Percentiles rank a stretch among this genome's conserved stretches.
These are phyloP conservation scores for Jaminaea rosea DNA, from an alignment of 1,284 basidiomycete genomes.

Conservation along the genomic window DNA sequence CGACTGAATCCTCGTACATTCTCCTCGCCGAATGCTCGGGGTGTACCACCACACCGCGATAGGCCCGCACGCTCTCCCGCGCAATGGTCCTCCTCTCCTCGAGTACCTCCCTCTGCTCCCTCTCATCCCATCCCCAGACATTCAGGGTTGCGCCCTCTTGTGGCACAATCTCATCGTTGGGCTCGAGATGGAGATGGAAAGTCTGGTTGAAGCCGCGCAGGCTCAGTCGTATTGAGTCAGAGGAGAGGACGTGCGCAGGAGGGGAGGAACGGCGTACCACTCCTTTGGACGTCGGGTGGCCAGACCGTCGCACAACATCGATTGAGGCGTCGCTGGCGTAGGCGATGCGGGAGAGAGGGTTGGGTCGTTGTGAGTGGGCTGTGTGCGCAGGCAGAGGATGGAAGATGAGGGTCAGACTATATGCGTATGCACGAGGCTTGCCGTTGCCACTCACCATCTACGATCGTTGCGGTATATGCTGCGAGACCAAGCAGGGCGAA, in stretches of 20 bases:
- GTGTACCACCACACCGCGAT: constrained; percentile 36
- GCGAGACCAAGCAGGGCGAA: no score
- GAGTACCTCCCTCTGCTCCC: constrained; percentile 7
- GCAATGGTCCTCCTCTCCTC: constrained; percentile 15
- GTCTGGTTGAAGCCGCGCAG: constrained; percentile 32
- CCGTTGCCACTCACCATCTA: no score
- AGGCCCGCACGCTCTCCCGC: constrained; percentile 26
- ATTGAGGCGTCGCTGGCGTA: constrained; percentile 8
- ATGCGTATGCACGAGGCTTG: no score
- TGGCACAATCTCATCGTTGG: constrained; percentile 30
- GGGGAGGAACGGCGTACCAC: background rate
- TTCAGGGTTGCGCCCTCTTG: constrained; percentile 27
- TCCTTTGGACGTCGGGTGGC: background rate
- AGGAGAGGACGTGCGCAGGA: background rate
- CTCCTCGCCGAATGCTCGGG: constrained; percentile 15
- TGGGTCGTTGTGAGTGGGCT: constrained; percentile 1
- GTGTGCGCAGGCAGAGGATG: background rate
- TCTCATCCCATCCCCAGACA: background rate
- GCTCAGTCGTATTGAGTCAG: constrained; percentile 23
- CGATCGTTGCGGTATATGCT: no score
- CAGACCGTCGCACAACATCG: constrained; percentile 3
- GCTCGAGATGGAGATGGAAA: constrained; percentile 32
- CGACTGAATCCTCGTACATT: constrained; percentile 25
- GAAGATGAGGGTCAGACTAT: background rate
- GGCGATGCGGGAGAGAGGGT: constrained; percentile 7